Evolutionary conservation across 192 early-diverging fungal species (phyloP), one percentile per base, ranked within the genome.

Genomic region (Backusella parvicylindrica): DNA sequence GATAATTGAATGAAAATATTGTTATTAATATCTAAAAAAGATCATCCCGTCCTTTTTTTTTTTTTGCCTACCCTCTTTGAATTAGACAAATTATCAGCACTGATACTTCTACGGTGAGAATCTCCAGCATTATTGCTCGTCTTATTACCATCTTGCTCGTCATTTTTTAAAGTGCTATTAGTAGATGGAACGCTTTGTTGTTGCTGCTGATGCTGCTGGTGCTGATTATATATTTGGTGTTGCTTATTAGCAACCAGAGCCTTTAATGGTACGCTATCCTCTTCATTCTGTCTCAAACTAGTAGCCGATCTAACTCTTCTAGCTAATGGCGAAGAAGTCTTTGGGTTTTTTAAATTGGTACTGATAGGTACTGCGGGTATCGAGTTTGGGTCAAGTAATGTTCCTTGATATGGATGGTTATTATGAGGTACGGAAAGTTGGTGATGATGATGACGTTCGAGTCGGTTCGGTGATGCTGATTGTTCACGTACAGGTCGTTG

Each of bases 291-390:
- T 37, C 82, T 72, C 32, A 87, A 70, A 50, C 78, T 84, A 21
- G 84, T 87, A 2, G 82, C 79, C 0, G 88, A 89, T 35, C 88
- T 74, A 28, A 84, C 79, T 43, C 86, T 75, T 49, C 83, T 71
- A 30, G 83, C 82, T 16, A 80, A 81, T n/a, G 79, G 84, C 15
- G 81, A 76, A 53, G 76, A 75, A 38, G 72, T 28, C 75, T 81
- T 64, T 5, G 66, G 40, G 38, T n/a, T 69, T 2, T 33, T 72
- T 21, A 70, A 33, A 23, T 43, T 75, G 12, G 74, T 28, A 21
- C 32, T 71, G n/a, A 75, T 23, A 21, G 26, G 56, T 16, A 74
- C 33, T 2, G 43, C 64, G 21, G 76, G 65, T 28, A 60, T 72
- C 26, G 64, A 33, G 23, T 72, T 72, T 50, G 43, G 50, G 37